Base-by-base conservation (phyloP, 495 filamentous ascomycete genomes). In the Aspergillus wentii region DNA sequence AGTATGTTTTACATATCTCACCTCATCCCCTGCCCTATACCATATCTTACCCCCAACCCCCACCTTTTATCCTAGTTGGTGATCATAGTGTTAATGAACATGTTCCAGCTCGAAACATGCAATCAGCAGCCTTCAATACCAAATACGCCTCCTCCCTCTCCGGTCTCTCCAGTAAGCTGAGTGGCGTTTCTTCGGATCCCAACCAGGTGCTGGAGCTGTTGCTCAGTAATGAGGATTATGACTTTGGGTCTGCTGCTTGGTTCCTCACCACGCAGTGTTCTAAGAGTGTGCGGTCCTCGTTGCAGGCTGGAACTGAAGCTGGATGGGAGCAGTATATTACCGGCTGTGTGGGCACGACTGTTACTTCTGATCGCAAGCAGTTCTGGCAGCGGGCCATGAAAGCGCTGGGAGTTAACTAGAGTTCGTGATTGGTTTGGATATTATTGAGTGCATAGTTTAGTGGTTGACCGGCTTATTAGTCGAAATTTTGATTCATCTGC, bases 191-290 rank as follows among this genome's bases (percentile, higher is more conserved):
- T 13, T 37, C 50, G 51, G 51, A 63, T 19, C 52, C 66, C 8
- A 71, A 67, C 35, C 66, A 56, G 0, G 53, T 88, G 7, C 68
- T 84, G 11, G 68, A 64, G 5, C 53, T 90, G 22, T 69, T 92
- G 22, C 61, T 67, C 16, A 49, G 54, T 0, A 72, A 87, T 46
- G 54, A 74, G 7, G 55, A 59, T 15, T 79, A 75, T 48, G 82
- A 85, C 56, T 94, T 89, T 57, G 84, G 73, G 2, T 77, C 71
- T 19, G 88, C 74, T 15, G 75, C 79, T 3, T 94, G 88, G 88
- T 92, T 83, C 51, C 44, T 86, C 27, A 76, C 56, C 4, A 82
- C 69, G 2, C 71, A 87, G 57, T 94, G 88, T 59, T 35, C 42
- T 0, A 13, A 39, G 4, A 56, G 49, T 5, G 66, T 81, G 25